Percentiles rank a stretch among this genome's conserved stretches.
Conservation (phyloP, 2,329 filamentous ascomycete genomes). For the Ciborinia camelliae region DNA sequence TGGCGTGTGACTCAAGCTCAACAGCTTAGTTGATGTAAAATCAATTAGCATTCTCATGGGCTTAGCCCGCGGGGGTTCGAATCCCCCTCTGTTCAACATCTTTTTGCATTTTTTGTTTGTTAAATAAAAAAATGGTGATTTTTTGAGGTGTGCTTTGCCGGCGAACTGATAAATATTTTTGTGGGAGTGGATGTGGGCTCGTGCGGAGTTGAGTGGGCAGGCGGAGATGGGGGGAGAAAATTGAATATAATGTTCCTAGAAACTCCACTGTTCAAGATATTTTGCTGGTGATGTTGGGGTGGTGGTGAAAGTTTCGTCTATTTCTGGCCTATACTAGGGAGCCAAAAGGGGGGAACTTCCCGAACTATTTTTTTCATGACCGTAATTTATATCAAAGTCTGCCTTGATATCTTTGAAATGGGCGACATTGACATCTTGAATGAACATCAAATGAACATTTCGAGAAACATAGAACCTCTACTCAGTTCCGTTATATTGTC, state of each 20-base stretch:
- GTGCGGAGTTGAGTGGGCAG: no score
- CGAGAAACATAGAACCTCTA: not conserved
- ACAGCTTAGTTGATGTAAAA: constrained; percentile 8
- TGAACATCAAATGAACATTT: not conserved
- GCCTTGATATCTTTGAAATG: not conserved
- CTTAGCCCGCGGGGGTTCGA: constrained; percentile 20
- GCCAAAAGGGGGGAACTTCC: not conserved
- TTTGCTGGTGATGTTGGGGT: not conserved
- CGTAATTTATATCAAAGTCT: not conserved
- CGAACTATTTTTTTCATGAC: not conserved
- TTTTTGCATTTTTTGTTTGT: not conserved
- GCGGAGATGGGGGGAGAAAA: no score
- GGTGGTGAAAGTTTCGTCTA: not conserved
- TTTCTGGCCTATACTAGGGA: not conserved
- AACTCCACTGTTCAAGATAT: not conserved
- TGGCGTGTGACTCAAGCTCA: constrained; percentile 21
- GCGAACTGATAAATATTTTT: not conserved
- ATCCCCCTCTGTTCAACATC: constrained; percentile 15
- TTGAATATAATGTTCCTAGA: no score
- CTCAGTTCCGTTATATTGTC: not conserved
- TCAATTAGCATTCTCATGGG: constrained; percentile 19
- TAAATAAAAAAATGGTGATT: not conserved
- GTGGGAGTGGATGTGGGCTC: not conserved
- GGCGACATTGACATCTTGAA: not conserved
- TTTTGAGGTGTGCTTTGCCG: no score